Base-by-base conservation (phyloP, 306 rosid species). In the Vigna radiata region DNA sequence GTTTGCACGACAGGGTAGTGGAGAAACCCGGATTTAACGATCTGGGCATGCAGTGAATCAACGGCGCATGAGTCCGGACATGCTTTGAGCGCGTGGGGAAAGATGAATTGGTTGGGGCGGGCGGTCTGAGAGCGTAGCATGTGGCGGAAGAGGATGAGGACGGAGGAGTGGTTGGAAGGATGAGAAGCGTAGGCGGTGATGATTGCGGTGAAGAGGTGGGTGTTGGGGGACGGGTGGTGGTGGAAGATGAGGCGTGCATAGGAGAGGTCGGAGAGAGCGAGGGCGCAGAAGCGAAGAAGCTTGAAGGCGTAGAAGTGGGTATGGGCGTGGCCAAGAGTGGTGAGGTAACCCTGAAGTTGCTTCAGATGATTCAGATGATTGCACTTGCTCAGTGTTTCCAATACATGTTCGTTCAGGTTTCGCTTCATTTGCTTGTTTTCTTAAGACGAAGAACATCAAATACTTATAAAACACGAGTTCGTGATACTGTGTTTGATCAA, bases 291-390 rank as follows among this genome's bases (percentile, higher is more conserved):
- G 63, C 97, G 93, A 70, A 93, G 63, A 31, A 93, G 95, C 76
- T 93, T 89, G 82, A 91, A 91, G 46, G 91, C 90, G 72, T 80
- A 91, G 79, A 91, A 83, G 64, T 91, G 88, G n/a, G 91, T 85
- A 68, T 88, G 96, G 65, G 88, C 60, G 59, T 89, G 92, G 31
- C 93, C 96, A 0, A 88, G 79, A 4, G 86, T 65, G 37, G 69
- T 83, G 80, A 91, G 82, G 39, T 81, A 77, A 3, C 80, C 85
- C 81, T 91, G 97, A 58, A 90, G 88, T 54, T 93, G 98, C 82
- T 88, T 89, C 6, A 91, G 77, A 25, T 93, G 96, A 55, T 78
- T 80, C 54, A 89, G 83, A 65, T 81, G 61, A 7, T 59, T 89
- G 91, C 90, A 68, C 61, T 83, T 86, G 47, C 54, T 82, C n/a